Conservation (phyloP, 345 rosid species). For the Geranium rotundifolium region DNA sequence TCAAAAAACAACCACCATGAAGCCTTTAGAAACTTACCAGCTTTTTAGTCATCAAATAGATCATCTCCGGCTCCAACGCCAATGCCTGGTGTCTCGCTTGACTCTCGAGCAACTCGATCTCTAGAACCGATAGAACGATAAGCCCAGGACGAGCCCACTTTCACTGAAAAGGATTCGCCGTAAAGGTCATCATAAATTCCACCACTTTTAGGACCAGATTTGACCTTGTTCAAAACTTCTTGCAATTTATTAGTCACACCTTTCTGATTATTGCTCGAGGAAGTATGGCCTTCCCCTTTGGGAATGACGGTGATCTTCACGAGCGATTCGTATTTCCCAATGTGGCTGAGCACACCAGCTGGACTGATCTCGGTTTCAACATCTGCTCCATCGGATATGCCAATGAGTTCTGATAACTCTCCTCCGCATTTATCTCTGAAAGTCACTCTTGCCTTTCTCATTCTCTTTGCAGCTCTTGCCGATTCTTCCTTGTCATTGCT, state of each 20-base stretch:
- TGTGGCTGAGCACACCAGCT: constrained; percentile 64
- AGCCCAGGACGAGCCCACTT: constrained; percentile 84
- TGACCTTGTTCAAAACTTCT: constrained; percentile 60
- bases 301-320: constrained; percentile 65
- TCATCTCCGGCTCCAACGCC: too few species aligned
- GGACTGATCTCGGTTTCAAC: constrained; percentile 97
- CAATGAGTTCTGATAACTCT: constrained; percentile 77
- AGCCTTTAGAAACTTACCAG: too few species aligned
- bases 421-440: constrained; percentile 85
- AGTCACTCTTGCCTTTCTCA: constrained; percentile 46
- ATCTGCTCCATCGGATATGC: constrained; percentile 85
- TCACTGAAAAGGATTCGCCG: constrained; percentile 58
- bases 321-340: constrained; percentile 83
- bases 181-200: constrained; percentile 67
- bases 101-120: background rate
- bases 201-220: constrained; percentile 30
- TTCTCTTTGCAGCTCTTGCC: constrained; percentile 46
- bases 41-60: too few species aligned
- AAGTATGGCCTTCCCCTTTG: constrained; percentile 44
- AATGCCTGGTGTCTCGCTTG: too few species aligned
- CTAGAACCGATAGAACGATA: constrained; percentile 15
- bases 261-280: constrained; percentile 19
- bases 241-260: constrained; percentile 65
- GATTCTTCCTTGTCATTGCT: constrained; percentile 16
- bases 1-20: too few species aligned